Base-by-base conservation (phyloP, 2,329 filamentous ascomycete genomes). In the Botryotinia globosa region DNA sequence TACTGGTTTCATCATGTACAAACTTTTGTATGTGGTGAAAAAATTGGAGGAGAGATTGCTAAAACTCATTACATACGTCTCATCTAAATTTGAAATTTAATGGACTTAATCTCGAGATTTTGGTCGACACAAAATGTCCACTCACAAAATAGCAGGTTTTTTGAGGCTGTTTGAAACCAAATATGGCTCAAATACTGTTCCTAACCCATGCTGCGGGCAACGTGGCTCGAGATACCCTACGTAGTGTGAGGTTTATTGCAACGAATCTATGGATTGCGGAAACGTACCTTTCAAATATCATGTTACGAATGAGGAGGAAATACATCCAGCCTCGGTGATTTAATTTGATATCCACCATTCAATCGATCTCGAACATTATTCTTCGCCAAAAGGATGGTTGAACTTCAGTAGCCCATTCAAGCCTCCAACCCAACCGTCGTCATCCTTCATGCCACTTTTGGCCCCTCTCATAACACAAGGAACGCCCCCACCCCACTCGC, bases 351-450 rank as follows among this genome's bases (percentile, higher is more conserved):
- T 22, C 48, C 39, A 51, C 34, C 25, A 44, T 44, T 39, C 29
- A 32, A 18, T 61, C 51, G 39, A 37, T 67, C 34, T 34, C 8
- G 37, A n/a, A 56, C 6, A 65, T 68, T n/a, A 74, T 65, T 77
- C 85, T 78, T 92, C 91, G 0, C 96, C 96, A 85, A 98, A 98
- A 0, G 95, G 94, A 83, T 97, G 93, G 81, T 99, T 99, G 81
- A 98, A 99, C 84, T 99, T 99, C 77, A 99, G 83, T 79, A 98
- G 81, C 16, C 94, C 93, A 80, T 97, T 99, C 80, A 99, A 83
- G 0, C 96, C 95, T 1, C 95, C 95, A 3, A 99, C 95, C 96
- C 96, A 99, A 29, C 95, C 94, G 81, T 98, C 95, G 78, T 98
- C 94, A 63, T 91, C 88, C 75, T 90, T 88, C 37, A 81, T 80